A percentile compares a stretch with the other conserved stretches of the same genome.
phyloP scores from a whole-genome alignment of 345 rosid species.

The Combretum micranthum region DNA sequence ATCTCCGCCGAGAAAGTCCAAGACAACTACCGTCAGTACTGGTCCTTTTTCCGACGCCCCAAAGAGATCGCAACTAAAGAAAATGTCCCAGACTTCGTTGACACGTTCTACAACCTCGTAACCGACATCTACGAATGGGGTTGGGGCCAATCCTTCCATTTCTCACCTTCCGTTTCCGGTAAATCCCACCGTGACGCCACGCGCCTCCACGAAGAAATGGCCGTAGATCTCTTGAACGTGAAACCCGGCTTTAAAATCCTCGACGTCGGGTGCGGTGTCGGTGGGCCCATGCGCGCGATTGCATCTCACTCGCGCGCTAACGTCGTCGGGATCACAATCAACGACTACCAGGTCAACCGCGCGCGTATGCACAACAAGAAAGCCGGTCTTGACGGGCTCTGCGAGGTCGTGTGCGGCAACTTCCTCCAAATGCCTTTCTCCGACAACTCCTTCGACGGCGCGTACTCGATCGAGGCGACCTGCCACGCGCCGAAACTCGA shows the following conservation, averaged over 20 bases:
- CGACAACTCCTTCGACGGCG: constrained; percentile 80
- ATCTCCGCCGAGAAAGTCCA: constrained; percentile 76
- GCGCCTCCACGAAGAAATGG: constrained; percentile 81
- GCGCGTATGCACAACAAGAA: constrained; percentile 84
- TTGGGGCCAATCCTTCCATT: constrained; percentile 98
- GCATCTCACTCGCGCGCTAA: constrained; percentile 81
- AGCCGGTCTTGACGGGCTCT: constrained; percentile 66
- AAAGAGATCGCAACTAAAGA: constrained; percentile 78
- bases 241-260: constrained; percentile 52
- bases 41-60: constrained; percentile 85
- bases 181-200: constrained; percentile 83
- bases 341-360: constrained; percentile 89
- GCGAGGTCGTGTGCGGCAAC: constrained; percentile 87
- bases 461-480: constrained; percentile 94
- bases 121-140: constrained; percentile 99
- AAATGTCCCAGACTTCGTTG: constrained; percentile 84
- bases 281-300: constrained; percentile 99
- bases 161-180: constrained; percentile 75
- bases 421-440: constrained; percentile 88
- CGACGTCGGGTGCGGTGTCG: constrained; percentile 93
- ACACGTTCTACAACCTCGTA: constrained; percentile 86
- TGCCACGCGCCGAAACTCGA: constrained; percentile 96
- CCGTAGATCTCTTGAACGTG: constrained; percentile 68
- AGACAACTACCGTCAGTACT: constrained; percentile 71
- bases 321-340: constrained; percentile 89